Conservation (phyloP, 805 yeast genomes). For the Pichia cabralensis region DNA sequence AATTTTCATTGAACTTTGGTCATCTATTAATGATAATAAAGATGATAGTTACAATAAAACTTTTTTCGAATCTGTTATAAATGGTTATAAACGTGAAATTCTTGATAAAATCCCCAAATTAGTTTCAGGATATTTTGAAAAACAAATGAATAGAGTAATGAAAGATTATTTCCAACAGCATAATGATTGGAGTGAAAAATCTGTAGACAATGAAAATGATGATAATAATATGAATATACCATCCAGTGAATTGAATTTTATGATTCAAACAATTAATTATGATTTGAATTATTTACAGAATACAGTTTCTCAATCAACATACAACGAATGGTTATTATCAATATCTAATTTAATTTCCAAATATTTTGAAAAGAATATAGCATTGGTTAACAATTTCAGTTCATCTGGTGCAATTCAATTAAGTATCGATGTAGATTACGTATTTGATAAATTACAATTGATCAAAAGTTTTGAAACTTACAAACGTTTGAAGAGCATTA, state of each 20-base stretch:
- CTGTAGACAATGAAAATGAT: background rate
- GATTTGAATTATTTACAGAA: slow-evolving; percentile 23
- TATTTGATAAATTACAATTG: slow-evolving; percentile 22
- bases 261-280: slow-evolving; percentile 18
- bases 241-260: slow-evolving; percentile 18
- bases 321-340: slow-evolving; percentile 16
- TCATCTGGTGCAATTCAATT: slow-evolving; percentile 27
- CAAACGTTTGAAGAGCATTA: slow-evolving; percentile 14
- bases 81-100: slow-evolving; percentile 27
- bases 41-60: slow-evolving; percentile 18
- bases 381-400: slow-evolving; percentile 29
- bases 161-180: slow-evolving; percentile 26
- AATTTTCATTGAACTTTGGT: slow-evolving; percentile 34
- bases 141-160: slow-evolving; percentile 28
- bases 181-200: slow-evolving; percentile 18
- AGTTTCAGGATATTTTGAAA: slow-evolving; percentile 25
- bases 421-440: slow-evolving; percentile 20
- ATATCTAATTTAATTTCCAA: slow-evolving; percentile 24
- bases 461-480: slow-evolving; percentile 15
- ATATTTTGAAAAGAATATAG: slow-evolving; percentile 29
- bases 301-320: slow-evolving; percentile 25
- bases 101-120: slow-evolving; percentile 21
- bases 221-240: too few species aligned
- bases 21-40: slow-evolving; percentile 18
- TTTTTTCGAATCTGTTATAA: slow-evolving; percentile 34